Evolutionary conservation across 169 alveolate species (phyloP), one percentile per base, ranked within the genome.

Genomic region (Babesia ovis): DNA sequence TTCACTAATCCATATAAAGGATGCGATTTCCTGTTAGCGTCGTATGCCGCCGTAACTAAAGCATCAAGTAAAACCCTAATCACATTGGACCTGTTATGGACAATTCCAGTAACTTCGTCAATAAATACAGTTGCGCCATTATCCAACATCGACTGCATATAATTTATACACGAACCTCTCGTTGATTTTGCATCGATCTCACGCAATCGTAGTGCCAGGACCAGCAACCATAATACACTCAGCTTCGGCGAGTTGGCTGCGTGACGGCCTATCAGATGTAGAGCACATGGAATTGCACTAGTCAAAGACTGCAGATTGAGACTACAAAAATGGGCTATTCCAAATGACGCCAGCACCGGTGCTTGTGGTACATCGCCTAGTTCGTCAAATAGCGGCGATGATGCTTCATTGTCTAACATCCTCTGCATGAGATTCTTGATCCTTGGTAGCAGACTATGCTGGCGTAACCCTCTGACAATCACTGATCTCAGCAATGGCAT

Each of bases 231-330:
- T 31, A 64, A 18, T 32, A 64, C 23, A n/a, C 51, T 41, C 74
- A 64, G 0, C 4, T 31, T 35, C 31, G 50, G 23, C 16, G n/a
- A 12, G 20, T 48, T 51, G 23, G 48, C 45, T 3, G 41, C 22
- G 50, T 64, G 74, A 18, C 46, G 31, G 9, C 16, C 74, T 1
- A 64, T 48, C 42, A 50, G 61, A 45, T n/a, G 53, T 50, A 64
- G n/a, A 29, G 61, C 74, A 16, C 29, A 48, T 11, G 74, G 61
- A 6, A 37, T 54, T 23, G 53, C 74, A 27, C 16, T 37, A 16
- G 3, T n/a, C 59, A 64, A 29, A 35, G 61, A 64, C 20, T 25
- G 50, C 46, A 25, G 31, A 39, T 64, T 64, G 16, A 64, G 12
- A 6, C 32, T 1, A 35, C 74, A 64, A 4, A 48, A 64, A 27